Conservation (phyloP, 2,329 filamentous ascomycete species). For the Cladosporium sp. region DNA sequence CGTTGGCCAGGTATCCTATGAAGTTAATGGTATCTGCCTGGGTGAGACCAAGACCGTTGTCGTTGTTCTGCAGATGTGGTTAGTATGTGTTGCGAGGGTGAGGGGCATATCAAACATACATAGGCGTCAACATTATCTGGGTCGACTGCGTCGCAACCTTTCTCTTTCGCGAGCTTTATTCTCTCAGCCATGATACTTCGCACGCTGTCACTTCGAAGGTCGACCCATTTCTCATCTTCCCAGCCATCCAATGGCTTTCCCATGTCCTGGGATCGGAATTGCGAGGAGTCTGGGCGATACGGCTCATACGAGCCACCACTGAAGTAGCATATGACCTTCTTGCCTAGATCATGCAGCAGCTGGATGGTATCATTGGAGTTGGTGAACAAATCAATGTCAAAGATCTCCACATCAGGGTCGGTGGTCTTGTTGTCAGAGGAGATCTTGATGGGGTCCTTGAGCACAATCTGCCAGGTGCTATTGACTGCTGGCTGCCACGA, state of each 20-base stretch:
- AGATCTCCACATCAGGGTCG: slow-evolving; percentile 56
- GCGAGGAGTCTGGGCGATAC: slow-evolving; percentile 57
- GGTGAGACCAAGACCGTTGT: slow-evolving; percentile 57
- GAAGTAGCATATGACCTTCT: slow-evolving; percentile 74
- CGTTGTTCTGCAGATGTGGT: slow-evolving; percentile 9
- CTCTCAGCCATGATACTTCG: slow-evolving; percentile 63
- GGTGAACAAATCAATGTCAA: slow-evolving; percentile 63
- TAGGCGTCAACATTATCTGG: slow-evolving; percentile 35
- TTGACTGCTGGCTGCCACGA: slow-evolving; percentile 49
- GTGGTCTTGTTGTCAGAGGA: slow-evolving; percentile 37
- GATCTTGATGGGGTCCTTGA: slow-evolving; percentile 45
- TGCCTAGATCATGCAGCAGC: slow-evolving; percentile 51
- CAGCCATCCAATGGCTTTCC: slow-evolving; percentile 63
- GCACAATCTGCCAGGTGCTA: slow-evolving; percentile 63
- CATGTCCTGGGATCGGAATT: slow-evolving; percentile 58
- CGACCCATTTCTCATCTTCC: slow-evolving; percentile 67
- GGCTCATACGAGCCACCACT: slow-evolving; percentile 69
- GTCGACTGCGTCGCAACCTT: slow-evolving; percentile 42
- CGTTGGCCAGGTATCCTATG: slow-evolving; percentile 60
- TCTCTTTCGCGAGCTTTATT: slow-evolving; percentile 56
- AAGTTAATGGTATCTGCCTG: slow-evolving; percentile 58
- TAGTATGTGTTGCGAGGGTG: neutral
- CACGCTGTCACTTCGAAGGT: slow-evolving; percentile 59
- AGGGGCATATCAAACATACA: neutral
- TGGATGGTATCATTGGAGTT: slow-evolving; percentile 50